A percentile compares a stretch with the other conserved stretches of the same genome.
phyloP scores from a whole-genome alignment of 179 eudicot genomes.

The Spergularia azorica region DNA sequence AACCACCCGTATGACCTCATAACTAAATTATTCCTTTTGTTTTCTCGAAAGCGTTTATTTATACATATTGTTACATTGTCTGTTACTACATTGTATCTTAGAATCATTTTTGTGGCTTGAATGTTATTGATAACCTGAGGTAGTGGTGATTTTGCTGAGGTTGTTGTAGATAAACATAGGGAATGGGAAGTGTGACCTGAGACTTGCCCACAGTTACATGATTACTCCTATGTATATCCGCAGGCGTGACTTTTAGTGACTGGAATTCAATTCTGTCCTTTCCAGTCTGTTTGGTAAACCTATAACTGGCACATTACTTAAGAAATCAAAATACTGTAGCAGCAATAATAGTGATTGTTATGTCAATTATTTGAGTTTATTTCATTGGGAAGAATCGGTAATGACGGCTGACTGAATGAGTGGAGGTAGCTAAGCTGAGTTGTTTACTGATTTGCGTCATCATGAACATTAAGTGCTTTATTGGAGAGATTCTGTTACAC shows the following conservation, averaged over 20 bases:
- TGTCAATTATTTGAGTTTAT: background rate
- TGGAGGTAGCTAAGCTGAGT: slow-evolving; percentile 1
- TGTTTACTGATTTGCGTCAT: background rate
- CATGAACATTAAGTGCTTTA: background rate
- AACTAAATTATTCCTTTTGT: background rate
- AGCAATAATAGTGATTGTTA: background rate
- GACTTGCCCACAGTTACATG: background rate
- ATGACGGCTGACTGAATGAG: background rate
- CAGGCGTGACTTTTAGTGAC: background rate
- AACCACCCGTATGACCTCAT: slow-evolving; percentile 59
- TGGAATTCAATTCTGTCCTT: too few relatives aligned
- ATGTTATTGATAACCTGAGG: background rate
- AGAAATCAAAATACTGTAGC: background rate
- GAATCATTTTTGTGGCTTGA: background rate
- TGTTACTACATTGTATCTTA: background rate
- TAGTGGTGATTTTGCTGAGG: background rate
- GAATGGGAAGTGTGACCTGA: background rate
- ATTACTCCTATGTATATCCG: background rate
- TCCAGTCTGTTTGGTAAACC: background rate
- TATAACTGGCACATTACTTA: background rate
- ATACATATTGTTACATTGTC: background rate
- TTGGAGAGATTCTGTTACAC: background rate
- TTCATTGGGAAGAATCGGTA: too few relatives aligned
- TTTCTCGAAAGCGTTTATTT: background rate
- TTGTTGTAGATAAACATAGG: background rate